These are phyloP conservation scores for Paraphysoderma sedebokerense DNA, from an alignment of 371 early-diverging fungal genomes.

Conservation along the genomic window DNA sequence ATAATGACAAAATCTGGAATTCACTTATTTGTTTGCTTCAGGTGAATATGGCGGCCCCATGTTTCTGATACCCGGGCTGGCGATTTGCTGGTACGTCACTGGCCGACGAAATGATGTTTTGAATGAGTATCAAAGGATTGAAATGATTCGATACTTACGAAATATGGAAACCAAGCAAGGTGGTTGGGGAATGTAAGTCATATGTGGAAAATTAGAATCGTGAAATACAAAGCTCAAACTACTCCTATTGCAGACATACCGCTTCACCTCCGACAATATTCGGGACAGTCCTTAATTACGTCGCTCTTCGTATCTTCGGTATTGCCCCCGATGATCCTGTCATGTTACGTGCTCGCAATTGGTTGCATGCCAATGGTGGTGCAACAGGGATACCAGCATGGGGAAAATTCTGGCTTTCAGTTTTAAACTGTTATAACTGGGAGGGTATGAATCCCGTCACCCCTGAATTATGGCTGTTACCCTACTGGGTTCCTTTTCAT, in stretches of 20 bases:
- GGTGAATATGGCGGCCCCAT: constrained; percentile 95
- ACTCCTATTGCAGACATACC: constrained; percentile 43
- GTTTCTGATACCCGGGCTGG: constrained; percentile 82
- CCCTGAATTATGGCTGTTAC: constrained; percentile 88
- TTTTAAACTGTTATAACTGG: constrained; percentile 85
- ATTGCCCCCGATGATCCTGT: constrained; percentile 73
- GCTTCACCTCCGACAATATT: constrained; percentile 85
- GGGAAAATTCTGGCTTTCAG: constrained; percentile 93
- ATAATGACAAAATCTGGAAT: neutral
- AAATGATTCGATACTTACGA: constrained; percentile 75
- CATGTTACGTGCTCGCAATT: constrained; percentile 60
- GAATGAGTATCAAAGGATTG: constrained; percentile 37
- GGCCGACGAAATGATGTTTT: constrained; percentile 27
- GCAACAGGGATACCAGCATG: constrained; percentile 77
- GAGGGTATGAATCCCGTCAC: constrained; percentile 89
- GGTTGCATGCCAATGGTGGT: constrained; percentile 60
- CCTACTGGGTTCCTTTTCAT: constrained; percentile 60
- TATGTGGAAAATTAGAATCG: no score
- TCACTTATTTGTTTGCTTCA: no score
- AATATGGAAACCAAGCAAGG: constrained; percentile 72
- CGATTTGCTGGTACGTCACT: constrained; percentile 71
- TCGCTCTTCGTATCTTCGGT: constrained; percentile 73
- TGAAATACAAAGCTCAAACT: neutral
- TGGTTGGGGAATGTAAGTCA: constrained; percentile 78
- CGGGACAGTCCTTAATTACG: constrained; percentile 89